Base-by-base conservation (phyloP, 257 asterid genomes). In the Fraxinus cuspidata region DNA sequence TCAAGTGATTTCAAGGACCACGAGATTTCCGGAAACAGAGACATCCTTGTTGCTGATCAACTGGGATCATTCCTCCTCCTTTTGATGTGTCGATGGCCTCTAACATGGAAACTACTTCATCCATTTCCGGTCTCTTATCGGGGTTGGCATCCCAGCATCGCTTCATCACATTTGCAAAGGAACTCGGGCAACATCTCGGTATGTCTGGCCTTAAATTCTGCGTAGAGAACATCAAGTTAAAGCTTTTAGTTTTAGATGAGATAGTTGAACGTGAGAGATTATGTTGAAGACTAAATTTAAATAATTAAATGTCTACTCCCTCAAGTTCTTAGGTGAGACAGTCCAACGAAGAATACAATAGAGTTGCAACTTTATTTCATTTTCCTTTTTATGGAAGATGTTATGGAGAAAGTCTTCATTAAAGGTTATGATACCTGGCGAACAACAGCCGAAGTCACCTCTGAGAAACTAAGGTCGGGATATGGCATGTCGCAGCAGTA, bases 401-500 rank as follows among this genome's bases (percentile, higher is more conserved):
- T 53, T 7, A n/a, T 0, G 27, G 27, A 53, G 7, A 53, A 53
- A 53, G 19, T 11, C 25, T 53, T 53, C 64, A 53, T n/a, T 7
- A 53, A 18, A n/a, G 11, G 64, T 7, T 53, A n/a, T 5, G 64
- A 19, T 76, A 90, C 98, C 94, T 92, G 96, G 60, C 90, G 96
- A 53, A 93, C 97, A 10, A 93, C 97, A 16, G 97, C 97, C 37
- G 96, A 85, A 72, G 96, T 93, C 79, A 93, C 86, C 86, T 93
- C 98, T 9, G 95, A 86, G 90, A 93, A 93, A 82, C 96, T 92
- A 75, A 93, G 96, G 73, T 93, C 89, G 16, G 97, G 93, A 84
- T 93, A 91, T 21, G 98, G 98, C 97, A 93, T 90, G 81, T 93
- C 96, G 78, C 97, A 93, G 77, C 98, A 93, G 82, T 93, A 93